Evolutionary conservation across 768 basidiomycete species (phyloP).

Genomic region (Serpula lacrymans): DNA sequence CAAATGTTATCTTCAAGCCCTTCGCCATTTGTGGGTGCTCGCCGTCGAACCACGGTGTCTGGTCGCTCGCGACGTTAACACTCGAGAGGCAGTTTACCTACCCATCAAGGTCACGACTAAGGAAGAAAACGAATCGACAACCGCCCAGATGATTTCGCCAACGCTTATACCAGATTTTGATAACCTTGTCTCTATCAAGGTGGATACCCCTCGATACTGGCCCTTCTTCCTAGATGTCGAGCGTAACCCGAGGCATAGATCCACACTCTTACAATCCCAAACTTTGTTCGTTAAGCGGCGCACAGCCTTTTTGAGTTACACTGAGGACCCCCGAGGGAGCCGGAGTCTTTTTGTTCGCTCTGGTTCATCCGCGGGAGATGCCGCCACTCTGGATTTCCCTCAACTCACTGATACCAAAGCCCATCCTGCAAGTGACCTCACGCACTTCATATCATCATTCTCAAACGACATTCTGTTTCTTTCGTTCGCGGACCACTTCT

Average conservation of each 20-base stretch:
- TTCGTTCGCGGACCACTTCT: conserved; percentile 78
- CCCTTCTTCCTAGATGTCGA: conserved; percentile 82
- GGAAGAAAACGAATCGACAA: conserved; percentile 60
- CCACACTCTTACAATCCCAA: conserved; percentile 67
- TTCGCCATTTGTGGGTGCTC: conserved; percentile 94
- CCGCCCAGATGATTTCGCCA: conserved; percentile 83
- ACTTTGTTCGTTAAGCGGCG: conserved; percentile 91
- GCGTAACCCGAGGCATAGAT: conserved; percentile 61
- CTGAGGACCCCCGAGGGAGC: conserved; percentile 91
- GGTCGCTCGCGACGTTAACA: conserved; percentile 89
- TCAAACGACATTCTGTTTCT: conserved; percentile 79
- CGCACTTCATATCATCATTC: conserved; percentile 84
- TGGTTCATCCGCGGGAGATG: conserved; percentile 79
- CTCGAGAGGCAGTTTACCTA: conserved; percentile 85
- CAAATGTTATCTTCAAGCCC: conserved; percentile 85
- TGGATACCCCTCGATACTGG: conserved; percentile 96
- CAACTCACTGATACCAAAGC: conserved; percentile 62
- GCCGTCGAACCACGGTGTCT: conserved; percentile 94
- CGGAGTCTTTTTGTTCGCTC: conserved; percentile 88
- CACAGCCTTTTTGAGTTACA: conserved; percentile 90
- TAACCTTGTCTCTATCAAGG: conserved; percentile 73
- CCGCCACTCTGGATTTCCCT: conserved; percentile 84
- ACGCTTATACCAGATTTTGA: conserved; percentile 90
- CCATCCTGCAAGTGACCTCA: conserved; percentile 70
- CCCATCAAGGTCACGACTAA: conserved; percentile 84